Conservation (phyloP, 2,329 filamentous ascomycete genomes). For the Cordyceps cateniannulata region DNA sequence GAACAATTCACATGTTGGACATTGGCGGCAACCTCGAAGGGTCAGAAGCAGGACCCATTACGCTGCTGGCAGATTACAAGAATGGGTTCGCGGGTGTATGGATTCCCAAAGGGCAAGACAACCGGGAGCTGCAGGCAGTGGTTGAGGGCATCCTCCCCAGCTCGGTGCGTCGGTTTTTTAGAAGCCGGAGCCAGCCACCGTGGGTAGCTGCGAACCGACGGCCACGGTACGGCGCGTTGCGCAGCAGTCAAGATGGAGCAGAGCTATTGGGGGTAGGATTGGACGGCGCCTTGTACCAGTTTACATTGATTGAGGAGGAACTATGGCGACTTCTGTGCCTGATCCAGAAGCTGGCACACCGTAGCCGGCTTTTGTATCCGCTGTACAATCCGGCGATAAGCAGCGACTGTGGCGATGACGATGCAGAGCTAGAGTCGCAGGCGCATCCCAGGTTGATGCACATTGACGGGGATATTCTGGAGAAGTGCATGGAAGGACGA, state of each 20-base stretch:
- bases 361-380: slow-evolving; percentile 41
- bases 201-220: slow-evolving; percentile 35
- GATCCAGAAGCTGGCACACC: slow-evolving; percentile 61
- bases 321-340: slow-evolving; percentile 66
- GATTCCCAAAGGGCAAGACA: slow-evolving; percentile 37
- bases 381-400: slow-evolving; percentile 26
- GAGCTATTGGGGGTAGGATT: slow-evolving; percentile 60
- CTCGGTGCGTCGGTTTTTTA: slow-evolving; percentile 51
- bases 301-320: slow-evolving; percentile 56
- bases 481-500: slow-evolving; percentile 42
- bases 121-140: slow-evolving; percentile 37
- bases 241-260: slow-evolving; percentile 36
- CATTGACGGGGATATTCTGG: slow-evolving; percentile 60
- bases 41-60: slow-evolving; percentile 31
- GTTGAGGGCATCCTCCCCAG: slow-evolving; percentile 51
- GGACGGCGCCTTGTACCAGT: slow-evolving; percentile 63
- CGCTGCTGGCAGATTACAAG: slow-evolving; percentile 42
- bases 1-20: slow-evolving; percentile 40
- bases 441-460: slow-evolving; percentile 47
- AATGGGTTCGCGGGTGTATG: slow-evolving; percentile 44
- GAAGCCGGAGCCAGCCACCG: slow-evolving; percentile 44
- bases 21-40: slow-evolving; percentile 28
- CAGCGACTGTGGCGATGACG: slow-evolving; percentile 18
- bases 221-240: slow-evolving; percentile 36
- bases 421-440: slow-evolving; percentile 29